phyloP scores from a whole-genome alignment of 73 alveolate genomes.

The Symbiodinium pilosum region DNA sequence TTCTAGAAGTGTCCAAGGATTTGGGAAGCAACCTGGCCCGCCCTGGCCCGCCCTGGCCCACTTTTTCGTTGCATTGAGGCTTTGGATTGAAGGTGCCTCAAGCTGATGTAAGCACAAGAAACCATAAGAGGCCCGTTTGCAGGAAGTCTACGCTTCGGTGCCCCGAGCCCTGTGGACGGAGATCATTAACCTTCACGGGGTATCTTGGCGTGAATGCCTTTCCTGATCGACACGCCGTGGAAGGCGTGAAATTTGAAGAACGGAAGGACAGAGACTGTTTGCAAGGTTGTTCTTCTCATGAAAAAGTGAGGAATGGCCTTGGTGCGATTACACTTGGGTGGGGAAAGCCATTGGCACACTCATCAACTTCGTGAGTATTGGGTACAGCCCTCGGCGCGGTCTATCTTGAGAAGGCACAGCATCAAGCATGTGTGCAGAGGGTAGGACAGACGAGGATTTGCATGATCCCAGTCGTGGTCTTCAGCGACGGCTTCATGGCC shows the following conservation, averaged over 20 bases:
- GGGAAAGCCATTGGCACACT: slow-evolving; percentile 86
- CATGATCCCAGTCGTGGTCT: slow-evolving; percentile 89
- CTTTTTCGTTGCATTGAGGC: too few relatives aligned
- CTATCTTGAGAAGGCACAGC: too few relatives aligned
- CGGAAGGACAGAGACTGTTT: too few relatives aligned
- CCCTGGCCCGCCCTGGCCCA: too few relatives aligned
- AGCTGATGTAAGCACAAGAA: background rate
- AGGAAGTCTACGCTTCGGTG: slow-evolving; percentile 83
- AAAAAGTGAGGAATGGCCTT: slow-evolving; percentile 85
- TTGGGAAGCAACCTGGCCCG: too few relatives aligned
- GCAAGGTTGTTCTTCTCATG: too few relatives aligned
- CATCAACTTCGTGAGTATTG: slow-evolving; percentile 73
- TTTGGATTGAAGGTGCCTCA: background rate
- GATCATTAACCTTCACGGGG: slow-evolving; percentile 65
- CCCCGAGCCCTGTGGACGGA: slow-evolving; percentile 87
- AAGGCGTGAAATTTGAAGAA: too few relatives aligned
- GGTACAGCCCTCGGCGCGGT: background rate
- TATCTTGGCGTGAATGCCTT: background rate
- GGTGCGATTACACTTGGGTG: slow-evolving; percentile 92
- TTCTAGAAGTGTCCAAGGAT: too few relatives aligned
- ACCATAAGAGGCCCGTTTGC: background rate
- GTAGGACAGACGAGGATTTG: slow-evolving; percentile 23
- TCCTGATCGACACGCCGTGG: too few relatives aligned
- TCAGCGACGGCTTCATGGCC: slow-evolving; percentile 80
- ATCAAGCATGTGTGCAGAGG: too few relatives aligned